These are phyloP conservation scores for Beauveria rudraprayagi DNA, from an alignment of 2,329 filamentous ascomycete genomes.

Conservation along the genomic window DNA sequence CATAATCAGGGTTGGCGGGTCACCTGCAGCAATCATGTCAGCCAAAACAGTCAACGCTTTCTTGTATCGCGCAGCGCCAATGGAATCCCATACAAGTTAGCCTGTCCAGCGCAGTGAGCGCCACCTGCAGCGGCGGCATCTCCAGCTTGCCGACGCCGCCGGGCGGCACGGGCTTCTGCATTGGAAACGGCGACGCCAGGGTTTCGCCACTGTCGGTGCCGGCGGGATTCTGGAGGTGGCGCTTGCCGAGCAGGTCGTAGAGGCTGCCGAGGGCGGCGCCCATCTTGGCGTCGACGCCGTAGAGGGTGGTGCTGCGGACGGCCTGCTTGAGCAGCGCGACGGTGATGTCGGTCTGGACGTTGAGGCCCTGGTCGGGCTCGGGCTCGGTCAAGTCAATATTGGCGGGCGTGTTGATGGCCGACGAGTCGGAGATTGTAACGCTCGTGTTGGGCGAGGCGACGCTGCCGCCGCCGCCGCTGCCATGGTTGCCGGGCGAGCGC, in stretches of 20 bases:
- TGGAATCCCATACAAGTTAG: constrained; percentile 31
- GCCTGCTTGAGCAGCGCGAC: constrained; percentile 46
- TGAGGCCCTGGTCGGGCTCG: constrained; percentile 33
- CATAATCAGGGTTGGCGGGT: constrained; percentile 40
- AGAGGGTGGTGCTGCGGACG: constrained; percentile 39
- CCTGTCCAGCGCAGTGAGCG: constrained; percentile 39
- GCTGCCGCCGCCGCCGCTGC: constrained; percentile 29
- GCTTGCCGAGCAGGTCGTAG: constrained; percentile 43
- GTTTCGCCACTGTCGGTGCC: not conserved
- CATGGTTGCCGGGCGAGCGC: constrained; percentile 31
- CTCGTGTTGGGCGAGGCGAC: constrained; percentile 5
- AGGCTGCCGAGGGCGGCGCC: constrained; percentile 44
- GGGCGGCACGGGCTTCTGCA: constrained; percentile 37
- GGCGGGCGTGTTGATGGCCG: constrained; percentile 10
- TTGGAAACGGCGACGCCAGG: constrained; percentile 35
- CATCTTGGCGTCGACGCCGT: constrained; percentile 41
- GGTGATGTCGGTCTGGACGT: constrained; percentile 44
- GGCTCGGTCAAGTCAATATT: constrained; percentile 6
- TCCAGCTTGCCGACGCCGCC: constrained; percentile 41
- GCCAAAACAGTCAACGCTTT: not conserved
- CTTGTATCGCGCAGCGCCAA: too few species aligned
- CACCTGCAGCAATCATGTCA: constrained; percentile 24
- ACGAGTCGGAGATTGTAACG: constrained; percentile 8
- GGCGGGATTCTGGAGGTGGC: constrained; percentile 23
- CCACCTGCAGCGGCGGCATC: constrained; percentile 44